These are phyloP conservation scores for Curvularia eragrostidis DNA, from an alignment of 2,329 filamentous ascomycete species.

Conservation along the genomic window DNA sequence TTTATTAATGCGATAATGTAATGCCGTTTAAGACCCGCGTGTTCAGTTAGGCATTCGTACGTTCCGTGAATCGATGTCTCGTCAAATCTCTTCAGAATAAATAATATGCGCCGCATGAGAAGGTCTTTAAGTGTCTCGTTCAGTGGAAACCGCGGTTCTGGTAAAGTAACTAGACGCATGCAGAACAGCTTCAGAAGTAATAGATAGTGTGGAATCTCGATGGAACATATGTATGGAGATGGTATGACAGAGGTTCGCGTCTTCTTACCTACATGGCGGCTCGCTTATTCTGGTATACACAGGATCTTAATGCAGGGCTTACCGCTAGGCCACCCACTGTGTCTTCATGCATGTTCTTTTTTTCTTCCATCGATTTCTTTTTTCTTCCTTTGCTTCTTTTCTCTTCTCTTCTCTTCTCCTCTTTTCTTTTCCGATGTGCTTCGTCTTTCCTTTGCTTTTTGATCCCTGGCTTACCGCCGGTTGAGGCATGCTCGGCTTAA, in stretches of 20 bases:
- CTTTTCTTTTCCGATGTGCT: not conserved
- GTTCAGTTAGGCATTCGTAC: not conserved
- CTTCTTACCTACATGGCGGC: no score
- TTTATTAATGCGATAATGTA: conserved; percentile 2
- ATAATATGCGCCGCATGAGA: not conserved
- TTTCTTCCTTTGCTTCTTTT: not conserved
- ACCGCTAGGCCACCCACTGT: no score
- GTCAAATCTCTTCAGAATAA: not conserved
- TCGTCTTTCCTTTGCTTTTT: not conserved
- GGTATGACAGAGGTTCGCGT: no score
- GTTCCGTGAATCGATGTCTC: not conserved
- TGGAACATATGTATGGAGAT: no score
- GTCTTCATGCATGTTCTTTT: no score
- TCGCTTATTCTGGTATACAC: no score
- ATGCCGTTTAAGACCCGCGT: not conserved
- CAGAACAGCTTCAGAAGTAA: no score
- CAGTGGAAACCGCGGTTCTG: no score
- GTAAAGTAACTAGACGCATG: not conserved
- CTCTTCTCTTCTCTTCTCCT: not conserved
- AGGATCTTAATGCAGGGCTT: no score
- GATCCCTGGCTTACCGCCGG: not conserved
- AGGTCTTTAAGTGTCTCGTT: not conserved
- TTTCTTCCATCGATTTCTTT: not conserved
- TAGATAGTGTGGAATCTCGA: no score
- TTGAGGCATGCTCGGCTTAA: not conserved